phyloP scores from a whole-genome alignment of 805 yeast species.

The Suhomyces faveliae region DNA sequence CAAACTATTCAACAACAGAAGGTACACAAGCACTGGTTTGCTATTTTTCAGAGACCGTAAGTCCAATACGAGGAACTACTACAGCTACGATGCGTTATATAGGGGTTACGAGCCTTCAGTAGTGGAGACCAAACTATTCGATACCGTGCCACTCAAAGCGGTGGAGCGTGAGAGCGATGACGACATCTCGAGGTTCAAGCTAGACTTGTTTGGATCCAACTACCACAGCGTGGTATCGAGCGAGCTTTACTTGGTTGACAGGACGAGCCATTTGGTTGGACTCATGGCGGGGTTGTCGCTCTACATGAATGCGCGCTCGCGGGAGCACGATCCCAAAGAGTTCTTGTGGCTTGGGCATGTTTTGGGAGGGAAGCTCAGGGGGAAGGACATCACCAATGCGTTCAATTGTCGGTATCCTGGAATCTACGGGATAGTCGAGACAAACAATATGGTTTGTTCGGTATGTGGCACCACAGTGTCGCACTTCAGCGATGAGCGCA shows the following conservation, averaged over 20 bases:
- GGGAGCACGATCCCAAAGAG: slow-evolving; percentile 6
- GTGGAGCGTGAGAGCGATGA: not conserved
- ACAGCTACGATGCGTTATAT: not conserved
- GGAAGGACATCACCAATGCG: not conserved
- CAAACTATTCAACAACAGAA: slow-evolving; percentile 7
- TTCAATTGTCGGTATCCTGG: slow-evolving; percentile 11
- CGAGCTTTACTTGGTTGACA: slow-evolving; percentile 9
- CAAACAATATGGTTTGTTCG: slow-evolving; percentile 4
- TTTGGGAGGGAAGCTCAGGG: slow-evolving; percentile 3
- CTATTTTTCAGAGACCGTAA: slow-evolving; percentile 25
- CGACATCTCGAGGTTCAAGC: not conserved
- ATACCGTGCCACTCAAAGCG: not conserved
- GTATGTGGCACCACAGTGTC: slow-evolving; percentile 10
- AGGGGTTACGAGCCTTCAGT: not conserved
- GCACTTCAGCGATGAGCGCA: slow-evolving; percentile 11
- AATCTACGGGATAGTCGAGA: slow-evolving; percentile 8
- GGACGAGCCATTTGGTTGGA: slow-evolving; percentile 8
- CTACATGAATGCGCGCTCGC: slow-evolving; percentile 7
- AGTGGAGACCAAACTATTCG: not conserved
- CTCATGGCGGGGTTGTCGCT: slow-evolving; percentile 9
- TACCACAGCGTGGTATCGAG: slow-evolving; percentile 2
- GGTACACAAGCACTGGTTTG: slow-evolving; percentile 19
- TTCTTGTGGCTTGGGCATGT: slow-evolving; percentile 13
- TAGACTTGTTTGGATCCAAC: not conserved
- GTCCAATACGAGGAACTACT: slow-evolving; percentile 4